Percentiles rank a stretch among this genome's conserved stretches.
These are phyloP conservation scores for Venturia asperata DNA, from an alignment of 2,329 filamentous ascomycete species.

Conservation along the genomic window DNA sequence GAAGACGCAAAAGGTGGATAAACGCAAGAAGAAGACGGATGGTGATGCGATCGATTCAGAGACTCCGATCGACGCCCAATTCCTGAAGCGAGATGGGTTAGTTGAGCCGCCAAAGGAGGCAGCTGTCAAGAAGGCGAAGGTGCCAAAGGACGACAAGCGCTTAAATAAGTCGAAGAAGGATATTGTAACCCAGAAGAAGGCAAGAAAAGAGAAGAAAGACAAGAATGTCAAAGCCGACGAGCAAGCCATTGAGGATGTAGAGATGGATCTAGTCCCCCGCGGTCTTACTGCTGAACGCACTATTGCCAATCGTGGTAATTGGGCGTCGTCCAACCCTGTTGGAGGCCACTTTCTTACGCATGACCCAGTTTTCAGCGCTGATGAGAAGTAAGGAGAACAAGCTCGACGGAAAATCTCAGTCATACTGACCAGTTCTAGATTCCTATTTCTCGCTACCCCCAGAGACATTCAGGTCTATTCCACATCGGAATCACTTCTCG, in stretches of 20 bases:
- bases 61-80: background rate
- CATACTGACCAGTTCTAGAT: slow-evolving; percentile 41
- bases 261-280: slow-evolving; percentile 24
- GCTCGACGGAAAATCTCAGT: slow-evolving; percentile 29
- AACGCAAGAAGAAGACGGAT: slow-evolving; percentile 22
- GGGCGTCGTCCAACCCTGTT: slow-evolving; percentile 43
- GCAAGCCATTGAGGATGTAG: slow-evolving; percentile 4
- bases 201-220: background rate
- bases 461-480: slow-evolving; percentile 75
- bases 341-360: slow-evolving; percentile 50
- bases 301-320: slow-evolving; percentile 25
- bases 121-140: background rate
- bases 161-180: background rate
- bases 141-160: background rate
- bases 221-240: background rate
- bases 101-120: background rate
- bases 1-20: slow-evolving; percentile 23
- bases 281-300: slow-evolving; percentile 12
- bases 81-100: background rate
- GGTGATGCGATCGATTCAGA: slow-evolving; percentile 1
- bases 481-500: slow-evolving; percentile 69
- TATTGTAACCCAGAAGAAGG: background rate
- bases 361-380: slow-evolving; percentile 51
- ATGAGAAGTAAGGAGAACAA: slow-evolving; percentile 42
- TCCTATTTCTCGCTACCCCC: slow-evolving; percentile 67